These are phyloP conservation scores for Tripterygium wilfordii DNA, from an alignment of 177 flowering plant species.

Conservation along the genomic window DNA sequence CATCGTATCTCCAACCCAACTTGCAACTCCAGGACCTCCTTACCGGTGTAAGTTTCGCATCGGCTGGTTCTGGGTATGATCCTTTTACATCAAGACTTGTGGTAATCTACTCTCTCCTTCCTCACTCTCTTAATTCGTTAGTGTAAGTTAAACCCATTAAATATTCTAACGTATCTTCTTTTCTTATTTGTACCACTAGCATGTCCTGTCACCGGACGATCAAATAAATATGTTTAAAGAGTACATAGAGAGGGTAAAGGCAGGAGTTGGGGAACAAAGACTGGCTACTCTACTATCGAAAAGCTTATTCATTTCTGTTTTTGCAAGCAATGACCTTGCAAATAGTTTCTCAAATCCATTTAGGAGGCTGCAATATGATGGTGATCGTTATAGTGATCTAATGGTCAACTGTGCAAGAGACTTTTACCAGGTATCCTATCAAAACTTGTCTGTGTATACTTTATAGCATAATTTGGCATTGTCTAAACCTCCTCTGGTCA, in stretches of 20 bases:
- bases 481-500: neutral
- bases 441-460: too few species aligned
- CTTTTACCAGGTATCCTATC: slow-evolving; percentile 22
- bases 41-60: slow-evolving; percentile 43
- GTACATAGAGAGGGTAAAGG: slow-evolving; percentile 30
- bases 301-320: slow-evolving; percentile 22
- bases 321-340: slow-evolving; percentile 56
- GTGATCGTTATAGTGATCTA: slow-evolving; percentile 38
- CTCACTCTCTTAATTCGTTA: too few species aligned
- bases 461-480: too few species aligned
- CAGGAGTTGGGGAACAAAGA: slow-evolving; percentile 33
- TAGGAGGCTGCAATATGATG: slow-evolving; percentile 23
- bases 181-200: too few species aligned
- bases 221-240: slow-evolving; percentile 46
- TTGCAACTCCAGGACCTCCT: slow-evolving; percentile 26
- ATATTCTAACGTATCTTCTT: too few species aligned
- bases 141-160: too few species aligned
- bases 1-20: slow-evolving; percentile 32
- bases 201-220: slow-evolving; percentile 32
- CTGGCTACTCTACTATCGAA: slow-evolving; percentile 24
- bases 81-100: slow-evolving; percentile 31
- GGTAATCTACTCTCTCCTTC: slow-evolving; percentile 15
- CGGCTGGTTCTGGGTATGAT: slow-evolving; percentile 45
- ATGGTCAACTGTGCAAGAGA: slow-evolving; percentile 18
- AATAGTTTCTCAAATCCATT: slow-evolving; percentile 28